Conservation (phyloP, 2,329 filamentous ascomycete species). For the Botryotinia convoluta region DNA sequence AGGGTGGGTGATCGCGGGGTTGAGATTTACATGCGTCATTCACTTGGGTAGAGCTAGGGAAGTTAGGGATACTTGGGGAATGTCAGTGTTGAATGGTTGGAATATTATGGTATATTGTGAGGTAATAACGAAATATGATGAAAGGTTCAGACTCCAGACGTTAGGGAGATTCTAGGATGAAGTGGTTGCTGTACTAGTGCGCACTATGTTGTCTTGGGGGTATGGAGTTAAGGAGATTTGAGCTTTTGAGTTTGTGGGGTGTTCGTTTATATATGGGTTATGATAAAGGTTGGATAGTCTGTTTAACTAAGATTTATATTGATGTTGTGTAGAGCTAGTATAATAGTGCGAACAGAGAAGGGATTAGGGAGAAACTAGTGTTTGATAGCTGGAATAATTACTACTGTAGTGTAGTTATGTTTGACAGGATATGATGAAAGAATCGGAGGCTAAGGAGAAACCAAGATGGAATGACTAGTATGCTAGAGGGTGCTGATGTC, state of each 20-base stretch:
- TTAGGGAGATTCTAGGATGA: background rate
- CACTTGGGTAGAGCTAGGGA: background rate
- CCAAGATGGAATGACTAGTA: background rate
- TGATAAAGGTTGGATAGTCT: background rate
- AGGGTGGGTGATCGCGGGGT: background rate
- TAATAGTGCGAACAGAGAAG: too few relatives aligned
- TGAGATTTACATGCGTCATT: background rate
- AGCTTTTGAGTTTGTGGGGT: background rate
- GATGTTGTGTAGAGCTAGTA: too few relatives aligned
- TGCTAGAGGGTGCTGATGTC: background rate
- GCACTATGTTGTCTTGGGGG: background rate
- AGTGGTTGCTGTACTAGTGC: background rate
- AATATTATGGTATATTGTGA: background rate
- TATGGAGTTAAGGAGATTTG: background rate
- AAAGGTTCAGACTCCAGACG: background rate
- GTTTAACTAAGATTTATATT: too few relatives aligned
- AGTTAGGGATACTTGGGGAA: too few relatives aligned
- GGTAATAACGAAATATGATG: background rate
- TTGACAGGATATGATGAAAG: background rate
- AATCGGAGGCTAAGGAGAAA: background rate
- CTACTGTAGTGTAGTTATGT: background rate
- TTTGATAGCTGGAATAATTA: too few relatives aligned
- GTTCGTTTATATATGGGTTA: background rate
- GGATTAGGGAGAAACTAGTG: too few relatives aligned
- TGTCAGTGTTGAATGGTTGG: background rate